Conservation (phyloP, 1,284 basidiomycete species). For the Ceratobasidium sp. region DNA sequence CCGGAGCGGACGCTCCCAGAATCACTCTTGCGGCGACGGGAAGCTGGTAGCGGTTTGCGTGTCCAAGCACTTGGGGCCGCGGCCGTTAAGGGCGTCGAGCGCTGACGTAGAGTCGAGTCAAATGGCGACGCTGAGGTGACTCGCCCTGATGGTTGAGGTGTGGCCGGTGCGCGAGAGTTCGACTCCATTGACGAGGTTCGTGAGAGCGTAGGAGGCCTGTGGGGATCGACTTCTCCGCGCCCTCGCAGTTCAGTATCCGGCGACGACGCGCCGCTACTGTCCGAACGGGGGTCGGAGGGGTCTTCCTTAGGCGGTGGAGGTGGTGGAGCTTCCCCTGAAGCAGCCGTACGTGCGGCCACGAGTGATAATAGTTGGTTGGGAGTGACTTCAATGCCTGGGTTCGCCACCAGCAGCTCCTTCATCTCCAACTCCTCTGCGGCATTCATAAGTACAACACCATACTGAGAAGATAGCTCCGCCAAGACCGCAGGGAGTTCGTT, state of each 20-base stretch:
- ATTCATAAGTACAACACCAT: conserved; percentile 70
- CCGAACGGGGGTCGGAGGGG: conserved; percentile 55
- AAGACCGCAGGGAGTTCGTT: conserved; percentile 77
- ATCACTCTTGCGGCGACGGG: conserved; percentile 72
- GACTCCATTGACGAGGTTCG: conserved; percentile 24
- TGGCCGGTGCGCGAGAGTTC: conserved; percentile 58
- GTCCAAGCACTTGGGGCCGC: conserved; percentile 79
- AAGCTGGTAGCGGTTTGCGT: conserved; percentile 65
- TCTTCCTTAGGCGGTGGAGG: conserved; percentile 61
- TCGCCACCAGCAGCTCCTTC: conserved; percentile 66
- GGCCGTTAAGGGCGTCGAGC: conserved; percentile 67
- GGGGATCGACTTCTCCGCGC: conserved; percentile 61
- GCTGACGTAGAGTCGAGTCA: conserved; percentile 73
- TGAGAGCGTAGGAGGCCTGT: conserved; percentile 52
- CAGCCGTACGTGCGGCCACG: conserved; percentile 69
- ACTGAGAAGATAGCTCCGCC: conserved; percentile 68
- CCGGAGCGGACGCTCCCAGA: conserved; percentile 63
- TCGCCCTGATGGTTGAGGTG: conserved; percentile 58
- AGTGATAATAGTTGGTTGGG: conserved; percentile 74
- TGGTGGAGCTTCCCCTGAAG: conserved; percentile 51
- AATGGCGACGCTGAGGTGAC: conserved; percentile 65
- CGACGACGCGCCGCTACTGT: conserved; percentile 50
- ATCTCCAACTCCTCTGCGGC: conserved; percentile 71
- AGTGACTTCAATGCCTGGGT: conserved; percentile 76
- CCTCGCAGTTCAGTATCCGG: conserved; percentile 59